Evolutionary conservation across 2,329 filamentous ascomycete species (phyloP), one percentile per base, ranked within the genome.

Genomic region (Hawksworthiomyces lignivorus): DNA sequence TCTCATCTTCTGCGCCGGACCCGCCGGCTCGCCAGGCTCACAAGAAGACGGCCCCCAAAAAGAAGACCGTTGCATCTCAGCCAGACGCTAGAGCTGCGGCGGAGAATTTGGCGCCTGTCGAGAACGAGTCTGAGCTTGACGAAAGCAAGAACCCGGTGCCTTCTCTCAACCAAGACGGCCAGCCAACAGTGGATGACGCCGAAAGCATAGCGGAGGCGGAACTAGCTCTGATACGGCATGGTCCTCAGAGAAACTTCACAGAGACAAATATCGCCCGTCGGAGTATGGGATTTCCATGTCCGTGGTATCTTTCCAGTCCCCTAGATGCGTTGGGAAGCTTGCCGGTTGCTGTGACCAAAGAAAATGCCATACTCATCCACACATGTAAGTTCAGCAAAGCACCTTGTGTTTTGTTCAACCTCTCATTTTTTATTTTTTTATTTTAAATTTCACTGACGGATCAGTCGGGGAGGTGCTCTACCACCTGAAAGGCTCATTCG

Each of bases 401-500:
- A 32, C 8, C 15, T 17, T 14, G 19, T 15, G 14, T 17, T 14
- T n/a, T 26, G 4, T 20, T n/a, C n/a, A n/a, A n/a, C n/a, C n/a
- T n/a, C n/a, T n/a, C 6, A 10, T 21, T 4, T 14, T n/a, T n/a
- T 8, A 30, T 19, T 7, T 22, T 28, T 10, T 11, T 19, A 18
- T 20, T 14, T 15, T 7, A 8, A 18, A 24, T 11, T 30, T 34
- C 7, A 31, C 37, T 21, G 11, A 28, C n/a, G 4, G 7, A 7
- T 7, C 14, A 70, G 69, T 70, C 35, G 51, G 70, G 5, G 63
- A 67, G 42, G 53, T 72, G 3, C 54, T 72, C 7, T 63, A 61
- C 22, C 66, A 65, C 14, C 71, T 70, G 55, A 70, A 71, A 39
- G 64, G 63, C 4, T 68, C 63, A 2, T 59, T 72, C 7, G 66